Base-by-base conservation (phyloP, 352 stramenopile species). In the Phytopythium aichiense region DNA sequence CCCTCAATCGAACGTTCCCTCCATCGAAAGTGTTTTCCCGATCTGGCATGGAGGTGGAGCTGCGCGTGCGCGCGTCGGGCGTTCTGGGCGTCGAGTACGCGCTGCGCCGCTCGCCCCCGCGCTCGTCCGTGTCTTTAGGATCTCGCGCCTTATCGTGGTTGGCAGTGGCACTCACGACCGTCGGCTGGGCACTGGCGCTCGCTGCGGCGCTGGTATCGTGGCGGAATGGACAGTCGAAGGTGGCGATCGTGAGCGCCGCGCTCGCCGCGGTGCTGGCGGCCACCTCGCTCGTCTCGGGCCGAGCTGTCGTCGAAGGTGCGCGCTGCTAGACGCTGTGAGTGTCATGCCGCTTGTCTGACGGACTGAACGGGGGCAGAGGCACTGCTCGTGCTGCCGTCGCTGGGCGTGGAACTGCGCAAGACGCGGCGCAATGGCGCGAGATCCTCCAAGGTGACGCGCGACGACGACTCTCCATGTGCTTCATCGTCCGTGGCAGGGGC, bases 401-500 rank as follows among this genome's bases (percentile, higher is more conserved):
- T 91, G 18, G 87, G 87, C 40, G 74, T 94, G n/a, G 87, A 92
- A 53, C 59, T 95, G 46, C 73, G 69, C 59, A 87, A 78, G 52
- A 84, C 64, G 56, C 68, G 56, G 57, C 80, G 81, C 23, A 93
- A 75, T 64, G 84, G 80, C 12, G 57, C 65, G 43, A 69, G 35
- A 23, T 63, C 61, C 37, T 62, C 66, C 55, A 61, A 73, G 64
- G 68, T 81, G 12, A 54, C 20, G 42, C 18, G 13, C 16, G n/a
- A 9, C 35, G 23, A 35, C 25, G 18, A 3, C 22, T 25, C 20
- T 48, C 18, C 9, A 22, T 46, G 18, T 20, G 42, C 25, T 11
- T 38, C n/a, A 61, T 49, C 4, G 13, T 22, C 13, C 42, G 28
- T 31, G 37, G 23, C 20, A 22, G 31, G 28, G 28, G 31, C 13